Evolutionary conservation across 352 stramenopile species (phyloP).

Genomic region (Halophytophthora polymorphica): DNA sequence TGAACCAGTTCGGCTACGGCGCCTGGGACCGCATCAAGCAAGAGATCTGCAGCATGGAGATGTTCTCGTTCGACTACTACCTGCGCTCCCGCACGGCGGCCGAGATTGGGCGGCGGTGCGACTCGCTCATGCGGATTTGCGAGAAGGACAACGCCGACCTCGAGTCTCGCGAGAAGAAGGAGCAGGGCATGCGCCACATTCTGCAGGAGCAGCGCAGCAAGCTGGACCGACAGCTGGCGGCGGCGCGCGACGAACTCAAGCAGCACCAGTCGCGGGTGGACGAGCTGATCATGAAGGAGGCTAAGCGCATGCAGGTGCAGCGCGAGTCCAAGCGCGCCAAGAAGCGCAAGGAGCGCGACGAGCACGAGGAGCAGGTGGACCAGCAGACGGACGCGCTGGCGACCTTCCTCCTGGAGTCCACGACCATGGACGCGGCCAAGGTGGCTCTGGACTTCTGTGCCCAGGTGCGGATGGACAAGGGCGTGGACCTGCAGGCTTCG

Average conservation of each 20-base stretch:
- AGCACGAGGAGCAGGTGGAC: constrained; percentile 68
- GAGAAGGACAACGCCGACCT: constrained; percentile 91
- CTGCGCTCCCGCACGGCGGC: constrained; percentile 94
- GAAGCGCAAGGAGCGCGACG: constrained; percentile 71
- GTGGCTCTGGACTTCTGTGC: constrained; percentile 68
- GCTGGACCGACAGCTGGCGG: constrained; percentile 58
- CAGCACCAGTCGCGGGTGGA: constrained; percentile 77
- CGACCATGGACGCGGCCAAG: constrained; percentile 63
- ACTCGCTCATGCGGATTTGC: constrained; percentile 93
- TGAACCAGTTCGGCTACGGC: constrained; percentile 97
- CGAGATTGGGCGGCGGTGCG: constrained; percentile 95
- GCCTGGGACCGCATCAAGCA: constrained; percentile 96
- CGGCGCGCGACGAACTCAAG: constrained; percentile 67
- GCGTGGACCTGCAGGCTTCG: constrained; percentile 47
- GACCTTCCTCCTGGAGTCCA: constrained; percentile 50
- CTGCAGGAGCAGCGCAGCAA: constrained; percentile 70
- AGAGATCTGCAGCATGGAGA: constrained; percentile 90
- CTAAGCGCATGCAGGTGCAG: constrained; percentile 81
- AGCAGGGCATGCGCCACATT: constrained; percentile 54
- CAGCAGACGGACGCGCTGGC: constrained; percentile 52
- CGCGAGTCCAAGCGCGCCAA: constrained; percentile 77
- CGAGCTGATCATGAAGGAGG: constrained; percentile 87
- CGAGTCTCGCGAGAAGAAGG: constrained; percentile 75
- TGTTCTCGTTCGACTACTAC: constrained; percentile 99
- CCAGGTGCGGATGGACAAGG: constrained; percentile 34